Base-by-base conservation (phyloP, 2,329 filamentous ascomycete species). In the Fusarium globosum region DNA sequence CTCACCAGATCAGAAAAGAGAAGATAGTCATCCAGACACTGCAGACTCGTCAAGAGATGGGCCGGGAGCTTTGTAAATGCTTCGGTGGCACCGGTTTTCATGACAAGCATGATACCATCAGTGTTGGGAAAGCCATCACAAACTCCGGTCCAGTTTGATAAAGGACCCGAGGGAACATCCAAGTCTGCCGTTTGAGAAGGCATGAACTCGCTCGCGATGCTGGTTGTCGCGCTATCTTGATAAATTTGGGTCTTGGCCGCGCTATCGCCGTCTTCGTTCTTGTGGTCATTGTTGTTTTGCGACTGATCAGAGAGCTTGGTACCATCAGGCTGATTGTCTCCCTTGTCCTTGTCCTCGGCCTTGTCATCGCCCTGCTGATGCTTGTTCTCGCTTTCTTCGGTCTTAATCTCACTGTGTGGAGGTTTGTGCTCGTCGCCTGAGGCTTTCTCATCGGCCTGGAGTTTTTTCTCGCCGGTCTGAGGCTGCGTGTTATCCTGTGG, bases 1-100 rank as follows among this genome's bases (percentile, higher is more conserved):
- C 76, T 73, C 72, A 79, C 77, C 61, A 91, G 77, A 65, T 92
- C 89, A 4, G 86, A 88, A 77, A 90, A 92, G 65, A 90, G 81
- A 30, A 89, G 82, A 60, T 87, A 85, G 73, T 91, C 86, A 42
- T 84, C 82, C n/a, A 88, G 80, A 74, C 88, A 90, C 64, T 84
- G 85, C 61, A 89, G 79, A 16, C 85, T 85, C 6, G 88, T 89
- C 64, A 89, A 80, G 28, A 90, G 81, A 66, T 90, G 88, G 6
- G 86, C 87, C 13, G 88, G 88, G 8, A 91, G 78, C 70, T 87
- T 87, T 33, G 87, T 84, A 73, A 84, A 87, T 18, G 86, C 82
- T 76, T 90, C 88, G 48, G 87, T 88, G 6, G 88, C 87, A 51
- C 88, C 88, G 3, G 89, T 90, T 80, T 90, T 90, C 81, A 91